A percentile compares a stretch with the other conserved stretches of the same genome.
Evolutionary conservation across 441 rosid genomes (phyloP).

Genomic region (Rhodomyrtus psidioides): DNA sequence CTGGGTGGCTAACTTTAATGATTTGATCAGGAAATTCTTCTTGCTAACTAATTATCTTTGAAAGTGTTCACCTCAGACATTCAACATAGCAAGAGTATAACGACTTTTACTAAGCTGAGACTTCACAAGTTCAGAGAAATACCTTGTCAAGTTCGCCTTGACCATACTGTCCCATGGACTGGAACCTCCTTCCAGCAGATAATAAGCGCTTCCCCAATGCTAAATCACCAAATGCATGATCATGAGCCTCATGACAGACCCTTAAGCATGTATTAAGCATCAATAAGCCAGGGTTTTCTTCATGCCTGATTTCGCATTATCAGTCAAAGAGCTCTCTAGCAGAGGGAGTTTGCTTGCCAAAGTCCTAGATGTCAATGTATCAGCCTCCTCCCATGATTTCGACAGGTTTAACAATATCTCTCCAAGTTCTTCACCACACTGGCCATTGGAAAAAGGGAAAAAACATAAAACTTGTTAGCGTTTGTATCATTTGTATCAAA

Average conservation of each 20-base stretch:
- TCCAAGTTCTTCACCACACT: slow-evolving; percentile 85
- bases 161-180: slow-evolving; percentile 88
- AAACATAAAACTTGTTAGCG: not conserved
- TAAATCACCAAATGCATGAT: slow-evolving; percentile 28
- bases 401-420: slow-evolving; percentile 58
- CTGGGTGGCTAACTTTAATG: not conserved
- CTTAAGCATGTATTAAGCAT: slow-evolving; percentile 7
- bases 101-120: not conserved
- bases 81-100: not conserved
- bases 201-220: slow-evolving; percentile 81
- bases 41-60: not conserved
- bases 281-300: slow-evolving; percentile 9
- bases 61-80: not conserved
- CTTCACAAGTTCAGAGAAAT: slow-evolving; percentile 10
- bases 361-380: slow-evolving; percentile 51
- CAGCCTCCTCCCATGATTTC: slow-evolving; percentile 78
- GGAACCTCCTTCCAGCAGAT: slow-evolving; percentile 83
- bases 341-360: slow-evolving; percentile 55
- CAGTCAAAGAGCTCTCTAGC: slow-evolving; percentile 45
- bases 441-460: not conserved
- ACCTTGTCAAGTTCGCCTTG: slow-evolving; percentile 90
- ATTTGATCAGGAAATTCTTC: not conserved
- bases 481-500: not conserved
- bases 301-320: slow-evolving; percentile 65
- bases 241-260: slow-evolving; percentile 18